These are phyloP conservation scores for Xylariaceae sp. DNA, from an alignment of 2,329 filamentous ascomycete genomes.

Conservation along the genomic window DNA sequence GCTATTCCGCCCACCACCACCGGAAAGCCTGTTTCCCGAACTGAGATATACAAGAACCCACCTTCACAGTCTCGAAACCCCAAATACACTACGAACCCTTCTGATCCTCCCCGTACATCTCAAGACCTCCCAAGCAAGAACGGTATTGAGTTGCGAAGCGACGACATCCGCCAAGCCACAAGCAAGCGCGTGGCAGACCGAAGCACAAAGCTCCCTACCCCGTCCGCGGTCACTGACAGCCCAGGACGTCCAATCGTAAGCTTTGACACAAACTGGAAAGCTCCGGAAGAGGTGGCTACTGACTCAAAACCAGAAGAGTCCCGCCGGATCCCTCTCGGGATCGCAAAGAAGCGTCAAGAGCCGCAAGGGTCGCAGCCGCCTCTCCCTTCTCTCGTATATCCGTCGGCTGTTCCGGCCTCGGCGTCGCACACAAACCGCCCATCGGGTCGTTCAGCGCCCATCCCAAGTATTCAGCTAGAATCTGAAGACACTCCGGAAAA, in stretches of 20 bases:
- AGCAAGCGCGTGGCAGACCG: conserved; percentile 85
- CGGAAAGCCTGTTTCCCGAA: conserved; percentile 43
- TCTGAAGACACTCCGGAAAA: conserved; percentile 36
- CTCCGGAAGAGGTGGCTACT: conserved; percentile 65
- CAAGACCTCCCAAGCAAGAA: conserved; percentile 62
- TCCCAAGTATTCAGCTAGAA: conserved; percentile 44
- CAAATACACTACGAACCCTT: conserved; percentile 67
- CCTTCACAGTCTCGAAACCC: conserved; percentile 80
- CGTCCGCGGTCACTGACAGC: conserved; percentile 84
- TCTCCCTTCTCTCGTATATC: conserved; percentile 53
- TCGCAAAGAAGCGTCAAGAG: conserved; percentile 26
- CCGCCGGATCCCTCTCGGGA: conserved; percentile 30
- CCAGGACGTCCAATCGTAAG: conserved; percentile 94
- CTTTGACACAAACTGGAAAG: conserved; percentile 82
- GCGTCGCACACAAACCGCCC: conserved; percentile 31
- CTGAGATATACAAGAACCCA: conserved; percentile 81
- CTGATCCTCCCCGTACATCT: conserved; percentile 30
- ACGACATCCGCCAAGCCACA: conserved; percentile 87
- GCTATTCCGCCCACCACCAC: conserved; percentile 30
- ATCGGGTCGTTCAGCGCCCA: conserved; percentile 34
- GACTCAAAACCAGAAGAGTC: conserved; percentile 62
- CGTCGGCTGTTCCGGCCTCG: conserved; percentile 41
- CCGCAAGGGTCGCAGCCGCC: conserved; percentile 29
- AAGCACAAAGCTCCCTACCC: conserved; percentile 81
- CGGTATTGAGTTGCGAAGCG: conserved; percentile 75